Conservation (phyloP, 164 flowering plant species). For the Buxus sempervirens region DNA sequence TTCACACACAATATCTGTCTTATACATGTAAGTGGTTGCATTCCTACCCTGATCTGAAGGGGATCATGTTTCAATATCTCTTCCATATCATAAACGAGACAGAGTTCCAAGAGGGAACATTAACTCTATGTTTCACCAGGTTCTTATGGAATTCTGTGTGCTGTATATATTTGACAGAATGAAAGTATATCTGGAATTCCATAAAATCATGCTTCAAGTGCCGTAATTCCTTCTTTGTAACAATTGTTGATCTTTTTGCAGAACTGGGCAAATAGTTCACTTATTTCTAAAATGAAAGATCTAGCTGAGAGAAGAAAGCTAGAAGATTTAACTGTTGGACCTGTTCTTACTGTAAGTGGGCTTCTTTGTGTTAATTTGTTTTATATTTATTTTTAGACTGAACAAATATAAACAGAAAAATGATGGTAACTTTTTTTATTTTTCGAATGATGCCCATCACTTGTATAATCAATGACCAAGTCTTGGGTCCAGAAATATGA, state of each 20-base stretch:
- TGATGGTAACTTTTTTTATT: neutral
- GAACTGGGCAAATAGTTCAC: conserved; percentile 77
- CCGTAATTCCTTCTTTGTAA: neutral
- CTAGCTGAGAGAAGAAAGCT: conserved; percentile 89
- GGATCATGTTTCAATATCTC: too few relatives aligned
- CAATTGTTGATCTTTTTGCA: conserved; percentile 25
- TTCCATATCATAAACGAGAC: too few relatives aligned
- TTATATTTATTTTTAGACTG: neutral
- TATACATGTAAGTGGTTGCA: too few relatives aligned
- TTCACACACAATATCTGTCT: too few relatives aligned
- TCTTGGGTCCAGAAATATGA: too few relatives aligned
- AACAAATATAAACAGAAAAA: too few relatives aligned
- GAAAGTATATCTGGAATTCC: neutral
- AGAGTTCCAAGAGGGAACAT: too few relatives aligned
- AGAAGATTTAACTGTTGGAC: conserved; percentile 88
- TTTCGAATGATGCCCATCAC: too few relatives aligned
- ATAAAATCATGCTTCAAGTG: neutral
- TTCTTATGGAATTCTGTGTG: too few relatives aligned
- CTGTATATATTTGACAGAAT: neutral
- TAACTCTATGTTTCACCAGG: too few relatives aligned
- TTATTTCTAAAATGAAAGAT: conserved; percentile 58
- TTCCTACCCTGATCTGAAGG: too few relatives aligned
- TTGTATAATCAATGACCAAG: too few relatives aligned
- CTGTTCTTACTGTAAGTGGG: conserved; percentile 87
- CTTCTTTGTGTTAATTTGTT: neutral